These are phyloP conservation scores for Pythium aristosporum DNA, from an alignment of 352 stramenopile genomes.

Conservation along the genomic window DNA sequence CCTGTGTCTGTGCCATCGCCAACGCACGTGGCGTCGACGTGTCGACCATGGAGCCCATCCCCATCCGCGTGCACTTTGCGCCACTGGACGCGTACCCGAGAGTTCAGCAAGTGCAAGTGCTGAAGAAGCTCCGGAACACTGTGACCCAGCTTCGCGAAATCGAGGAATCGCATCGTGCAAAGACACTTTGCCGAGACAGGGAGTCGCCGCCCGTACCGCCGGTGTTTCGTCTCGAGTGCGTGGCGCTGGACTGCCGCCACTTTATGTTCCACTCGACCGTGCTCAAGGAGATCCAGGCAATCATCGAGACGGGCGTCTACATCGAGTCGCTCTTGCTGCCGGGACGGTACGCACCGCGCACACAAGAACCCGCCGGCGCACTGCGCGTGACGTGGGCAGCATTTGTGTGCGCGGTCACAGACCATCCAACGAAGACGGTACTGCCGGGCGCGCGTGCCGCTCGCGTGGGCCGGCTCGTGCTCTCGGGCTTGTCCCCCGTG, in stretches of 20 bases:
- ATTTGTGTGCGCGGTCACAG: constrained; percentile 9
- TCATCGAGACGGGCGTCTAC: constrained; percentile 4
- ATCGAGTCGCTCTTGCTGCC: constrained; percentile 5
- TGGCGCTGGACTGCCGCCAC: background rate
- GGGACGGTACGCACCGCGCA: background rate
- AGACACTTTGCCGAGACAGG: background rate
- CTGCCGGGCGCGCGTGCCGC: background rate
- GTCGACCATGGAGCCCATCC: constrained; percentile 7
- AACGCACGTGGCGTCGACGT: background rate
- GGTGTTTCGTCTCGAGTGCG: constrained; percentile 5
- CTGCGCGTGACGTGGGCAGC: background rate
- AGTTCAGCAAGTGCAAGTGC: constrained; percentile 1
- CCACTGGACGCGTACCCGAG: background rate
- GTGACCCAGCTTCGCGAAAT: constrained; percentile 3
- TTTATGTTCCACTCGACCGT: constrained; percentile 11
- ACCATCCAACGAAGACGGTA: constrained; percentile 1
- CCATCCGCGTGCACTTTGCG: background rate
- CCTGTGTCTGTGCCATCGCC: background rate
- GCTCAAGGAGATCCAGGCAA: constrained; percentile 4
- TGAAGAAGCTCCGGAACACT: constrained; percentile 3
- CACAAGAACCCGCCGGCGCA: background rate
- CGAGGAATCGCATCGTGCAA: background rate
- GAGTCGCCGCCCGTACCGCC: background rate
- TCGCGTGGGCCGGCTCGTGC: background rate
- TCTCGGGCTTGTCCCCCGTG: background rate